Evolutionary conservation across 75 land plant genomes (phyloP).

Genomic region (Ceratopteris richardii): DNA sequence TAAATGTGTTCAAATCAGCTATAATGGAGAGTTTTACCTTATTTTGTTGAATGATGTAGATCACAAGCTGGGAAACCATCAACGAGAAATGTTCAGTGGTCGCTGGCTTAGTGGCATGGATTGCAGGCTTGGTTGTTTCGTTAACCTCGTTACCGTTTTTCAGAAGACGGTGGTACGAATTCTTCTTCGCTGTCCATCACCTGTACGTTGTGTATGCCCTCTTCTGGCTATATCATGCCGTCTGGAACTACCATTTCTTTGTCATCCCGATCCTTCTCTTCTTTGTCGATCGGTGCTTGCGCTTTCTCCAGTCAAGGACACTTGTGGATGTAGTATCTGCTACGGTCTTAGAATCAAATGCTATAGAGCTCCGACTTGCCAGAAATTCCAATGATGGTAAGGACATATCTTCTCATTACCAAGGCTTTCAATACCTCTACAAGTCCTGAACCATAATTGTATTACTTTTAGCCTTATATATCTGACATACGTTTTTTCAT

Average conservation of each 20-base stretch:
- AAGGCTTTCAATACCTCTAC: no score
- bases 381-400: neutral
- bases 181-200: slow-evolving; percentile 71
- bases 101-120: slow-evolving; percentile 49
- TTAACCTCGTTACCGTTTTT: slow-evolving; percentile 57
- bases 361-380: slow-evolving; percentile 43
- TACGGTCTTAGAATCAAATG: slow-evolving; percentile 39
- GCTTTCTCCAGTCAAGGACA: slow-evolving; percentile 47
- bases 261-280: slow-evolving; percentile 54
- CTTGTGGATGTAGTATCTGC: slow-evolving; percentile 35
- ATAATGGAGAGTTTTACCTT: no score
- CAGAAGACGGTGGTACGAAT: slow-evolving; percentile 47
- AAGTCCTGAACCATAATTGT: no score
- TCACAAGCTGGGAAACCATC: slow-evolving; percentile 48
- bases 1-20: no score
- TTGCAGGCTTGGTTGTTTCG: slow-evolving; percentile 52
- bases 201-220: slow-evolving; percentile 54
- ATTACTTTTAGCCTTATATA: no score
- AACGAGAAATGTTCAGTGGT: slow-evolving; percentile 39
- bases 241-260: slow-evolving; percentile 49
- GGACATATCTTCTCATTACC: no score
- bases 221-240: slow-evolving; percentile 50
- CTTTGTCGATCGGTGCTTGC: slow-evolving; percentile 49
- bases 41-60: no score
- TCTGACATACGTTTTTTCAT: no score